Percentiles rank a stretch among this genome's conserved stretches.
phyloP scores from a whole-genome alignment of 2,329 filamentous ascomycete genomes.

The Dothistroma pini region DNA sequence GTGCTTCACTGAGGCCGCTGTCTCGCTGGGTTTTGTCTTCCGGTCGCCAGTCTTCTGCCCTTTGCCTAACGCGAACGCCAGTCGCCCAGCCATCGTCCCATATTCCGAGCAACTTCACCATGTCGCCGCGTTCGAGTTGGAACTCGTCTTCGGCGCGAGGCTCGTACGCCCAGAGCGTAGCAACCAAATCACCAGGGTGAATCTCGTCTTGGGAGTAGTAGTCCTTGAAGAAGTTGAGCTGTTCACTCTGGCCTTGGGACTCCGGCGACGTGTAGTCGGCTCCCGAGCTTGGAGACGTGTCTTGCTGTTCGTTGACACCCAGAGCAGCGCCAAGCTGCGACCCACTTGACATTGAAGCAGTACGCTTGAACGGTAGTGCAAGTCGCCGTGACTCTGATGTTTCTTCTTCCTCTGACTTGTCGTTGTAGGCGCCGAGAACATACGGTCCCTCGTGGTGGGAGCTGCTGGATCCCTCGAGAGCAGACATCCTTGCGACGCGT shows the following conservation, averaged over 20 bases:
- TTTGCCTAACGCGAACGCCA: conserved; percentile 75
- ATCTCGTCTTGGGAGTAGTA: conserved; percentile 99
- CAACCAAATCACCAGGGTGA: conserved; percentile 81
- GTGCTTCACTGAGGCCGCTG: conserved; percentile 85
- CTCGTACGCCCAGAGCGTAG: conserved; percentile 94
- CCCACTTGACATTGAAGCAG: conserved; percentile 86
- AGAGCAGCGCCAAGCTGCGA: conserved; percentile 53
- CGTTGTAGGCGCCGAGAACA: conserved; percentile 44
- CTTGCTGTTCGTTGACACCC: conserved; percentile 50
- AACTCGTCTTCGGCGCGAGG: conserved; percentile 93
- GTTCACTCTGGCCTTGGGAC: conserved; percentile 90
- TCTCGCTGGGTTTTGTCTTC: conserved; percentile 69
- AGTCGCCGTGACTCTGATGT: conserved; percentile 59
- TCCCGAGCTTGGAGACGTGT: conserved; percentile 70
- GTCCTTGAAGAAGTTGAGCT: conserved; percentile 94
- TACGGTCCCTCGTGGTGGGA: conserved; percentile 41
- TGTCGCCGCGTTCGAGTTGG: conserved; percentile 86
- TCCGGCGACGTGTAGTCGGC: conserved; percentile 81
- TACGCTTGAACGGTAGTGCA: conserved; percentile 59
- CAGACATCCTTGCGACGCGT: conserved; percentile 92
- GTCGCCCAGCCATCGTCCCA: conserved; percentile 99
- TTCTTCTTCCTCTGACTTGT: conserved; percentile 60
- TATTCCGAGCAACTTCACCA: conserved; percentile 97
- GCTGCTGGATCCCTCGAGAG: conserved; percentile 71
- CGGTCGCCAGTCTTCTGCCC: conserved; percentile 84